A percentile compares a stretch with the other conserved stretches of the same genome.
Evolutionary conservation across 1,284 basidiomycete genomes (phyloP).

Genomic region (Marasmius sp.): DNA sequence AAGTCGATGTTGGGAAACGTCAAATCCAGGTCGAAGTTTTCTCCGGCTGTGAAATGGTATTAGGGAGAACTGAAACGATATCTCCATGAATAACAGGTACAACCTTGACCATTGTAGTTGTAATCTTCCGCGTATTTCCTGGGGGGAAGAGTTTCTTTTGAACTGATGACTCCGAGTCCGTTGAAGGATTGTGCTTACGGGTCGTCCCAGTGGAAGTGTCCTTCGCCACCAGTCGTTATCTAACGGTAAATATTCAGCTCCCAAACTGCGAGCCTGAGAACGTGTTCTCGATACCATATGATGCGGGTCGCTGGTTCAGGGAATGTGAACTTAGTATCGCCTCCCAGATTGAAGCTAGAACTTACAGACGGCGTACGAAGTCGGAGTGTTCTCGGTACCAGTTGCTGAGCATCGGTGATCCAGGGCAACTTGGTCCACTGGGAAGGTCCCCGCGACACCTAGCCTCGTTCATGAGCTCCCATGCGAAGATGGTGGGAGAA

Average conservation of each 20-base stretch:
- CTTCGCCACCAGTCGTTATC: conserved; percentile 59
- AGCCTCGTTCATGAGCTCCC: conserved; percentile 62
- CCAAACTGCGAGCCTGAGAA: no score
- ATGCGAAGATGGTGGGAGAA: conserved; percentile 53
- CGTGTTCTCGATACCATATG: conserved; percentile 32
- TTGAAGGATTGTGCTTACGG: conserved; percentile 34
- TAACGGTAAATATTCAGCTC: not conserved
- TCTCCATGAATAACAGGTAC: not conserved
- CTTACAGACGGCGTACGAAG: conserved; percentile 51
- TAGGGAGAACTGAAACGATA: not conserved
- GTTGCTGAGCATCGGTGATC: conserved; percentile 42
- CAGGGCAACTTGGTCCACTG: conserved; percentile 46
- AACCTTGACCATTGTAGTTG: conserved; percentile 57
- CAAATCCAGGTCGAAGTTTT: conserved; percentile 53
- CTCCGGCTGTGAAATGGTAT: conserved; percentile 39
- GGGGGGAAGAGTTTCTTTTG: not conserved
- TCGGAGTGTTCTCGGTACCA: conserved; percentile 55
- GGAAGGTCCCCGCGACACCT: conserved; percentile 53
- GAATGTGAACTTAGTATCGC: no score
- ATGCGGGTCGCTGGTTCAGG: conserved; percentile 42
- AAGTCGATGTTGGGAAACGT: conserved; percentile 55
- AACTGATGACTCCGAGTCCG: not conserved
- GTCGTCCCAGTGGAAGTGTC: conserved; percentile 51
- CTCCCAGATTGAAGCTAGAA: not conserved
- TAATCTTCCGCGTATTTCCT: conserved; percentile 45